Conservation (phyloP, 768 basidiomycete species). For the Hypholoma fasciculare region DNA sequence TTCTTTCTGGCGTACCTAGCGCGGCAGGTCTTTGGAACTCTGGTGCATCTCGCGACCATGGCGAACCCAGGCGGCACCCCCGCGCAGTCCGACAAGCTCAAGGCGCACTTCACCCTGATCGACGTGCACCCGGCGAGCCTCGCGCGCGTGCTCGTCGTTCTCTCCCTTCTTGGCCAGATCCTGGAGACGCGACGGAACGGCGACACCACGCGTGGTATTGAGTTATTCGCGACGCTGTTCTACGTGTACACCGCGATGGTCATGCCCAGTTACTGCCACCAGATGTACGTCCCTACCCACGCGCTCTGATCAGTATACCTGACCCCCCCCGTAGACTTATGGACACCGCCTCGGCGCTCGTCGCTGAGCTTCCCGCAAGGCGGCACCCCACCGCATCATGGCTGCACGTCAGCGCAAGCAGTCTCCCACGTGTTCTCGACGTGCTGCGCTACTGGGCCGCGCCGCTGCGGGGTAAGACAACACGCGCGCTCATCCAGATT, state of each 20-base stretch:
- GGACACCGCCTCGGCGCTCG: not conserved
- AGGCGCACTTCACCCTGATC: slow-evolving; percentile 19
- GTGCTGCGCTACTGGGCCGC: slow-evolving; percentile 16
- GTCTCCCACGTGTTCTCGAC: slow-evolving; percentile 4
- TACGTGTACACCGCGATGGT: slow-evolving; percentile 11
- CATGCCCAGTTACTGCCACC: slow-evolving; percentile 15
- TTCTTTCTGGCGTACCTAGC: slow-evolving; percentile 1
- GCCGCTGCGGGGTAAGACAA: slow-evolving; percentile 11
- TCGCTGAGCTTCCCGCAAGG: not conserved
- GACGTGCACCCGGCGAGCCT: slow-evolving; percentile 24
- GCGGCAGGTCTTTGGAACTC: slow-evolving; percentile 21
- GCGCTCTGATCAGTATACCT: not conserved
- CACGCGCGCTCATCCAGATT: slow-evolving; percentile 2
- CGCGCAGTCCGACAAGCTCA: slow-evolving; percentile 1
- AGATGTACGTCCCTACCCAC: slow-evolving; percentile 8
- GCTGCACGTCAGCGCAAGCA: slow-evolving; percentile 5
- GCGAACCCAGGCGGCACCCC: too few species aligned
- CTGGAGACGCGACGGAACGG: not conserved
- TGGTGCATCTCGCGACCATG: slow-evolving; percentile 14
- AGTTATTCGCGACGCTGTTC: slow-evolving; percentile 12
- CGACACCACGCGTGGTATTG: not conserved
- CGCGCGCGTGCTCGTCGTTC: slow-evolving; percentile 17
- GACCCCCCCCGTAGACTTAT: not conserved
- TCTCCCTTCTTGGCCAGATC: slow-evolving; percentile 15
- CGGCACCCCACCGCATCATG: not conserved